phyloP scores from a whole-genome alignment of 2,329 filamentous ascomycete species.

The Paracorniculantispora psalliotae region DNA sequence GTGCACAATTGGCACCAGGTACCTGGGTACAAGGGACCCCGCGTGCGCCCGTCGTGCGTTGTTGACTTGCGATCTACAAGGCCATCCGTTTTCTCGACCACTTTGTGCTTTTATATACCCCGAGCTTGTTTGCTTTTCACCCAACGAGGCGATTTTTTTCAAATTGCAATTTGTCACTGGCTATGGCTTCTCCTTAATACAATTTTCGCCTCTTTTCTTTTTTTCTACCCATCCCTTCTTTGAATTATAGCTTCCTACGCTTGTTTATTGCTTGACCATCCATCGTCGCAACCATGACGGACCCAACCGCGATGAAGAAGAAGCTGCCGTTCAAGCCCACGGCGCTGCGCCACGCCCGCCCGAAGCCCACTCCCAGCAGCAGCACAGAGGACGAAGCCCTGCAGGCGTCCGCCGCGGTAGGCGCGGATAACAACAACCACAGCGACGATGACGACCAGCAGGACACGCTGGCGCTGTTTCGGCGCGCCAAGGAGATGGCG shows the following conservation, averaged over 20 bases:
- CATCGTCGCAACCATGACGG: no score
- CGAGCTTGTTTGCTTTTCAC: not conserved
- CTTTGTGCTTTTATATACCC: not conserved
- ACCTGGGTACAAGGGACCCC: slow-evolving; percentile 2
- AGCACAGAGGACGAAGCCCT: slow-evolving; percentile 14
- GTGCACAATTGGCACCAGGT: slow-evolving; percentile 8
- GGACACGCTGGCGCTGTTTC: slow-evolving; percentile 44
- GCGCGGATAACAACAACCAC: not conserved
- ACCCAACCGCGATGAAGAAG: slow-evolving; percentile 22
- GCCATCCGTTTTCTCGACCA: not conserved
- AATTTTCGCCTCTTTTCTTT: slow-evolving; percentile 11
- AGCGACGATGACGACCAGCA: slow-evolving; percentile 27
- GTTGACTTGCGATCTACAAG: slow-evolving; percentile 3
- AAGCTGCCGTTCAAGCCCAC: slow-evolving; percentile 48
- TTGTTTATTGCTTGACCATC: no score
- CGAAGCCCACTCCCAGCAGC: slow-evolving; percentile 16
- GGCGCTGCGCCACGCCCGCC: slow-evolving; percentile 31
- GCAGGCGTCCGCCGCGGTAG: slow-evolving; percentile 3
- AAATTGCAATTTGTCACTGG: not conserved
- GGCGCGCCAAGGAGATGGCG: slow-evolving; percentile 46
- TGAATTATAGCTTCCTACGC: not conserved
- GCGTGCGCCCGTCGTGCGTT: not conserved
- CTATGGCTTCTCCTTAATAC: not conserved
- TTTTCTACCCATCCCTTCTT: not conserved
- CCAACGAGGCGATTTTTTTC: not conserved